Conservation (phyloP, 73 alveolate species). For the Paramecium octaurelia region DNA sequence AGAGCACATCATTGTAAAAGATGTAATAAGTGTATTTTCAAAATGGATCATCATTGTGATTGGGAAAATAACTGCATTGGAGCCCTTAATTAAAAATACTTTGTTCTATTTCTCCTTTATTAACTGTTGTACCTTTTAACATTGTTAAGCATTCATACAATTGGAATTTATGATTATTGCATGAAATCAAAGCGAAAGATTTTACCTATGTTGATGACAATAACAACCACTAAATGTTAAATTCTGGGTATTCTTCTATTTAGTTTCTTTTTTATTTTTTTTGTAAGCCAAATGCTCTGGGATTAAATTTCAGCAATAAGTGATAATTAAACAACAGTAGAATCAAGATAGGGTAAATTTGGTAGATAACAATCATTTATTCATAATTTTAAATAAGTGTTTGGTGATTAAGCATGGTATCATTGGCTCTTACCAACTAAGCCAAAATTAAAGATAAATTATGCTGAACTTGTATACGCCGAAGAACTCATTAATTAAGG, state of each 20-base stretch:
- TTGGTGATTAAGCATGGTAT: background rate
- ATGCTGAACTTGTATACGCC: background rate
- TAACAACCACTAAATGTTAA: background rate
- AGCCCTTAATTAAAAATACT: slow-evolving; percentile 76
- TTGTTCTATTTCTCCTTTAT: slow-evolving; percentile 72
- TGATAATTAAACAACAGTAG: background rate
- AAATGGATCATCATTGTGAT: slow-evolving; percentile 87
- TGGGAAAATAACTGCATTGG: slow-evolving; percentile 89
- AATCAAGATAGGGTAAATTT: background rate
- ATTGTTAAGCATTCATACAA: background rate
- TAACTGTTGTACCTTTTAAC: background rate
- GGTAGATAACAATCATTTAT: background rate
- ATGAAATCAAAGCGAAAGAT: background rate
- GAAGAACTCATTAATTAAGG: background rate
- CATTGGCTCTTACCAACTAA: background rate
- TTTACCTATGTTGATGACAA: background rate
- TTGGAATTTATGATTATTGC: background rate
- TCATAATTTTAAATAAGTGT: background rate
- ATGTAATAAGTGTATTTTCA: slow-evolving; percentile 72
- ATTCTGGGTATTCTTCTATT: background rate
- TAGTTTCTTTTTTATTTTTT: background rate
- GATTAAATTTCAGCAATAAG: background rate
- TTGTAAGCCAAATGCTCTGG: background rate
- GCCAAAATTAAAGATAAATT: background rate
- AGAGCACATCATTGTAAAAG: slow-evolving; percentile 84